Conservation (phyloP, 306 rosid genomes). For the Ormosia semicastrata region DNA sequence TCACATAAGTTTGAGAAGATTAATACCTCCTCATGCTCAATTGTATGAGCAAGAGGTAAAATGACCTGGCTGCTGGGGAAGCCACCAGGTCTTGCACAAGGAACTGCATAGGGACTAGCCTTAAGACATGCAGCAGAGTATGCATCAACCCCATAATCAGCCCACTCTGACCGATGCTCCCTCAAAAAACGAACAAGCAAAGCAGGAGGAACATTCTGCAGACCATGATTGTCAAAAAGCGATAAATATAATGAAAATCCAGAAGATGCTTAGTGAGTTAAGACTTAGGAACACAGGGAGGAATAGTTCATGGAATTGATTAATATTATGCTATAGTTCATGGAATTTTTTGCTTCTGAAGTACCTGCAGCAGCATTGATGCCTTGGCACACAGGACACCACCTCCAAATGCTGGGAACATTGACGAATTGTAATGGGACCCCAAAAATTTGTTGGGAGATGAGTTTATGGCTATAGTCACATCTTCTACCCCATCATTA, state of each 20-base stretch:
- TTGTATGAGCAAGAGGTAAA: constrained; percentile 86
- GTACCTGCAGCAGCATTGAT: constrained; percentile 94
- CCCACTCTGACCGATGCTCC: constrained; percentile 99
- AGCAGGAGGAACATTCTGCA: constrained; percentile 96
- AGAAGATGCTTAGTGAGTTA: not conserved
- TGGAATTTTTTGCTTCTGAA: not conserved
- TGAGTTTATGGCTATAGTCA: constrained; percentile 75
- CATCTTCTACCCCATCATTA: constrained; percentile 89
- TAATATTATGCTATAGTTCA: not conserved
- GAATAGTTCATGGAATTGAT: not conserved
- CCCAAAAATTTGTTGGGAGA: constrained; percentile 69
- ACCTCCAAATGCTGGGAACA: constrained; percentile 77
- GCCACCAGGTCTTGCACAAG: constrained; percentile 84
- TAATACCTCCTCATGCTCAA: constrained; percentile 90
- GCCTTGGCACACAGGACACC: constrained; percentile 97
- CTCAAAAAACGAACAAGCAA: constrained; percentile 92
- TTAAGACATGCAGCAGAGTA: constrained; percentile 88
- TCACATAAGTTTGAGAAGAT: not conserved
- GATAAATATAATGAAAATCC: not conserved
- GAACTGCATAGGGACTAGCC: constrained; percentile 83
- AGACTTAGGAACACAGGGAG: not conserved
- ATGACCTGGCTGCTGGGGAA: constrained; percentile 90
- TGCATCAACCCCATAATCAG: constrained; percentile 94
- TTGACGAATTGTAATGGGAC: constrained; percentile 59
- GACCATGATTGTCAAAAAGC: not conserved